phyloP scores from a whole-genome alignment of 2,329 filamentous ascomycete species.

The Colletotrichum scovillei region DNA sequence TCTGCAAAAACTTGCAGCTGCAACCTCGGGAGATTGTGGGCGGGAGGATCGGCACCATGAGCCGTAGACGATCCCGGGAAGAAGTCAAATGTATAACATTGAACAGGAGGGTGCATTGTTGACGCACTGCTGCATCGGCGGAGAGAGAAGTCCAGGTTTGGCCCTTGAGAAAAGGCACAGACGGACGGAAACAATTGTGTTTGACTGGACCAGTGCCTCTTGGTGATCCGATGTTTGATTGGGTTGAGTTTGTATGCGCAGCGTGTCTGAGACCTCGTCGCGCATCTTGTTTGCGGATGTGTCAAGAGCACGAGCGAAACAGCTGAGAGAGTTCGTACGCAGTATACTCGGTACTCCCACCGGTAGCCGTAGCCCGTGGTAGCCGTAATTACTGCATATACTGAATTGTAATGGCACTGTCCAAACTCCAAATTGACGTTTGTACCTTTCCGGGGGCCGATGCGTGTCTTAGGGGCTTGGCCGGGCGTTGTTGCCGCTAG shows the following conservation, averaged over 20 bases:
- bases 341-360: too few relatives aligned
- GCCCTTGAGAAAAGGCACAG: not conserved
- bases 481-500: not conserved
- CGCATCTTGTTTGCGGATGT: not conserved
- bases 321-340: not conserved
- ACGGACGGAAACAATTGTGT: slow-evolving; percentile 17
- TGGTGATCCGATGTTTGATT: slow-evolving; percentile 7
- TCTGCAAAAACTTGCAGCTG: not conserved
- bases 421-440: not conserved
- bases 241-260: not conserved
- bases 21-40: not conserved
- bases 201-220: slow-evolving; percentile 7
- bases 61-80: not conserved
- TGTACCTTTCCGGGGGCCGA: not conserved
- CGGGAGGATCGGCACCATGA: not conserved
- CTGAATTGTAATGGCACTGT: not conserved
- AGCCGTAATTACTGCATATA: too few relatives aligned
- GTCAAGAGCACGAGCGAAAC: not conserved
- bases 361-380: too few relatives aligned
- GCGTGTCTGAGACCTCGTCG: slow-evolving; percentile 2
- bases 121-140: not conserved
- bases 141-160: not conserved
- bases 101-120: not conserved
- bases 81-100: not conserved
- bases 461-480: not conserved